Evolutionary conservation across 148 eudicot species (phyloP).

Genomic region (Rhododendron griersonianum): DNA sequence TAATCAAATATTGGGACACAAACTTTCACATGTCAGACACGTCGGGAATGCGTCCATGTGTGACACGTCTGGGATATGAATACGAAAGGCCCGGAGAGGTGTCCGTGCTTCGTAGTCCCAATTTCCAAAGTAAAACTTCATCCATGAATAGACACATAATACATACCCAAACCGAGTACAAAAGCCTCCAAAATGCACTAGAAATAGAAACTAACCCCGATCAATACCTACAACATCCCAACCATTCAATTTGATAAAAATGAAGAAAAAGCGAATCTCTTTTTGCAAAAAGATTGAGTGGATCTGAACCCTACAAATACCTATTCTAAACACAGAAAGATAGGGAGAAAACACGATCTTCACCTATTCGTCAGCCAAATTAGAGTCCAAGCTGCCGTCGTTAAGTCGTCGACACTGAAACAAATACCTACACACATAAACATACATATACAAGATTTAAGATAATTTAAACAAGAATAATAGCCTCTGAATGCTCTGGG

Average conservation of each 20-base stretch:
- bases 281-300: neutral
- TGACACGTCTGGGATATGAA: too few species aligned
- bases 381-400: neutral
- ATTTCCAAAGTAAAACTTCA: neutral
- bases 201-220: neutral
- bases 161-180: neutral
- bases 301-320: neutral
- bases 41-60: too few species aligned
- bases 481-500: neutral
- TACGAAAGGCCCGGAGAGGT: too few species aligned
- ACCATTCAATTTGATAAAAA: neutral
- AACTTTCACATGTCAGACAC: too few species aligned
- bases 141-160: neutral
- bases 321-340: neutral
- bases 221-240: neutral
- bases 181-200: neutral
- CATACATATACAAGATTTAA: neutral
- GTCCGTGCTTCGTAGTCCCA: too few species aligned
- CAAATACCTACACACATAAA: neutral
- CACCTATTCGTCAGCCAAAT: neutral
- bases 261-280: neutral
- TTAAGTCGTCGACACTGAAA: neutral
- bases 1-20: too few species aligned
- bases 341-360: neutral
- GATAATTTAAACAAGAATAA: neutral